These are phyloP conservation scores for Melaleuca alternifolia DNA, from an alignment of 345 rosid genomes.

Conservation along the genomic window DNA sequence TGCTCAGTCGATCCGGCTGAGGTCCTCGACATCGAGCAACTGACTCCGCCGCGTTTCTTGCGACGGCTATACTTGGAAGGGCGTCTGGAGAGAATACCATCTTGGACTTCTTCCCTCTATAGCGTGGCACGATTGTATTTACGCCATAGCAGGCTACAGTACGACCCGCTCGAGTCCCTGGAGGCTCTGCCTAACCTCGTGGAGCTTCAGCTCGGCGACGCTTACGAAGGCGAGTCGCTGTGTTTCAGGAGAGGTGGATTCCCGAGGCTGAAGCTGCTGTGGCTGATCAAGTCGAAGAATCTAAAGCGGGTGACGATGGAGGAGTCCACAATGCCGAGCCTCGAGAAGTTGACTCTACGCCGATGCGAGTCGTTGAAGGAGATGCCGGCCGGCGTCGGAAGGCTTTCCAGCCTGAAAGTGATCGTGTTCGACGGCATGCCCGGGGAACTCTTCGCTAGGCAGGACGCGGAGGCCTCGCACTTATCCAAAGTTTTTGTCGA, in stretches of 20 bases:
- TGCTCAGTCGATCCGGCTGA: conserved; percentile 1
- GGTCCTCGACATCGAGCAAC: conserved; percentile 4
- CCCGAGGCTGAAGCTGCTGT: conserved; percentile 3
- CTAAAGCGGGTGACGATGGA: conserved; percentile 1
- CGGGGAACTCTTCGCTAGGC: not conserved
- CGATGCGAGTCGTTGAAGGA: conserved; percentile 5
- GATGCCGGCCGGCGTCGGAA: conserved; percentile 8
- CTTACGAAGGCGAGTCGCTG: conserved; percentile 6
- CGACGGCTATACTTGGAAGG: conserved; percentile 13
- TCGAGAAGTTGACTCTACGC: conserved; percentile 8
- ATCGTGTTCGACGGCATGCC: conserved; percentile 12
- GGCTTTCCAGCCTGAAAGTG: conserved; percentile 4
- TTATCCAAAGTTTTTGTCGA: not conserved
- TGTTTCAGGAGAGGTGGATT: conserved; percentile 3
- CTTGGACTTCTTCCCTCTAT: conserved; percentile 13
- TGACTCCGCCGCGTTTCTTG: conserved; percentile 15
- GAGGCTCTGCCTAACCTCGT: conserved; percentile 13
- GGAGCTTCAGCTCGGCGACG: conserved; percentile 5
- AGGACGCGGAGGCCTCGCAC: not conserved
- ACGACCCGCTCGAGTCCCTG: conserved; percentile 3
- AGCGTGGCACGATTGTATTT: conserved; percentile 3
- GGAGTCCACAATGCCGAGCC: conserved; percentile 13
- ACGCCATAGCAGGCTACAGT: conserved; percentile 1
- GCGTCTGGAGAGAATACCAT: conserved; percentile 7
- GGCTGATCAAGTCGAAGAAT: not conserved